phyloP scores from a whole-genome alignment of 2,329 filamentous ascomycete genomes.

The Nemania serpens region DNA sequence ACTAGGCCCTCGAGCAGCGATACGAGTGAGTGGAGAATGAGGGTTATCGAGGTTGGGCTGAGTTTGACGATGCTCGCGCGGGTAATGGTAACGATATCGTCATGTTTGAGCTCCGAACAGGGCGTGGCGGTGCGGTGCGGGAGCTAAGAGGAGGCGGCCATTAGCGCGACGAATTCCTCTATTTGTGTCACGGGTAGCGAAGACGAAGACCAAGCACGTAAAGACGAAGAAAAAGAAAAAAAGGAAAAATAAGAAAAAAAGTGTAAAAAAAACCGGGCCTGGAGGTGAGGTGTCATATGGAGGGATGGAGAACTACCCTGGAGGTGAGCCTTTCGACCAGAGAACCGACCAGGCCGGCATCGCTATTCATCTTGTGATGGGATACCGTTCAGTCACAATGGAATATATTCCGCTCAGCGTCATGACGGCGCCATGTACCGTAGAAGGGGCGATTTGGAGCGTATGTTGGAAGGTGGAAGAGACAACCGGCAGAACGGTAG shows the following conservation, averaged over 20 bases:
- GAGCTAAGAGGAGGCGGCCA: constrained; percentile 46
- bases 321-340: constrained; percentile 66
- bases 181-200: background rate
- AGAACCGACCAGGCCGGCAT: constrained; percentile 63
- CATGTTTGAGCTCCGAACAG: constrained; percentile 60
- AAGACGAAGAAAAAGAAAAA: background rate
- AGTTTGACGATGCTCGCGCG: constrained; percentile 65
- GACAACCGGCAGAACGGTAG: background rate
- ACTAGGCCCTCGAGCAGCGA: constrained; percentile 62
- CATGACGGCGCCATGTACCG: constrained; percentile 42
- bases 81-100: constrained; percentile 65
- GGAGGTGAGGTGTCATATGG: background rate
- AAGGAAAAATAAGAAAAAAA: background rate
- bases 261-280: background rate
- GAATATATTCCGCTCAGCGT: constrained; percentile 39
- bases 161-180: constrained; percentile 25
- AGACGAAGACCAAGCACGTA: background rate
- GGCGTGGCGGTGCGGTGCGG: constrained; percentile 66
- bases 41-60: constrained; percentile 57
- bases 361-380: constrained; percentile 58
- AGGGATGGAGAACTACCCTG: constrained; percentile 51
- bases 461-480: constrained; percentile 1
- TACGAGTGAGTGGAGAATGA: constrained; percentile 62
- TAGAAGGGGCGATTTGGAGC: constrained; percentile 11
- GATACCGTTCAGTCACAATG: constrained; percentile 41